Percentiles rank a stretch among this genome's conserved stretches.
Evolutionary conservation across 1,139 yeast species (phyloP).

Genomic region (Geotrichum europaeum): DNA sequence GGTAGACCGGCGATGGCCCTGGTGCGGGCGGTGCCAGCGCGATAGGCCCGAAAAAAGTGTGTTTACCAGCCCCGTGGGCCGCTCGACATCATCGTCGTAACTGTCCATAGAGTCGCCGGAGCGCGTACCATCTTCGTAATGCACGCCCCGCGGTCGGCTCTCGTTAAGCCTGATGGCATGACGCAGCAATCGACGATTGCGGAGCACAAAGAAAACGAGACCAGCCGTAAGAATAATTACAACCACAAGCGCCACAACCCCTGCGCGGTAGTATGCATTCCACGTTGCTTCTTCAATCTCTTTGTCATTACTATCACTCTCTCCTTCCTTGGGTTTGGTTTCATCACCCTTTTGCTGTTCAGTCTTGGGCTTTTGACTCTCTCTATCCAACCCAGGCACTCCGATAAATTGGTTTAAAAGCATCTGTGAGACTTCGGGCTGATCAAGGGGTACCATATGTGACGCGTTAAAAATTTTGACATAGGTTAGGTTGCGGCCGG

Average conservation of each 20-base stretch:
- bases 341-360: not conserved
- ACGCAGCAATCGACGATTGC: slow-evolving; percentile 20
- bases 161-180: slow-evolving; percentile 7
- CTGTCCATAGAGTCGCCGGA: slow-evolving; percentile 10
- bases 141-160: slow-evolving; percentile 16
- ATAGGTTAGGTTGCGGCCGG: slow-evolving; percentile 69
- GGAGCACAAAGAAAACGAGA: slow-evolving; percentile 27
- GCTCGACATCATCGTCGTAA: slow-evolving; percentile 8
- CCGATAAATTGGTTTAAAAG: slow-evolving; percentile 35
- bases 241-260: slow-evolving; percentile 35
- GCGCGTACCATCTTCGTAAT: slow-evolving; percentile 17
- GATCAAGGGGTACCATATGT: slow-evolving; percentile 93
- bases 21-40: slow-evolving; percentile 15
- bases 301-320: slow-evolving; percentile 10
- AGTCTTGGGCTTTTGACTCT: slow-evolving; percentile 8
- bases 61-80: slow-evolving; percentile 10
- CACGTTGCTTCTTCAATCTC: slow-evolving; percentile 32
- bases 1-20: slow-evolving; percentile 1
- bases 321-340: not conserved
- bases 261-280: slow-evolving; percentile 38
- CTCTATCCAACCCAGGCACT: slow-evolving; percentile 13
- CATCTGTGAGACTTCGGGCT: slow-evolving; percentile 64
- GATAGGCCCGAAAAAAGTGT: slow-evolving; percentile 15
- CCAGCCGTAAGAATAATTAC: slow-evolving; percentile 30
- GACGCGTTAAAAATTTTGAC: slow-evolving; percentile 69